Conservation (phyloP, 352 stramenopile genomes). For the Phytophthora cryptogea region DNA sequence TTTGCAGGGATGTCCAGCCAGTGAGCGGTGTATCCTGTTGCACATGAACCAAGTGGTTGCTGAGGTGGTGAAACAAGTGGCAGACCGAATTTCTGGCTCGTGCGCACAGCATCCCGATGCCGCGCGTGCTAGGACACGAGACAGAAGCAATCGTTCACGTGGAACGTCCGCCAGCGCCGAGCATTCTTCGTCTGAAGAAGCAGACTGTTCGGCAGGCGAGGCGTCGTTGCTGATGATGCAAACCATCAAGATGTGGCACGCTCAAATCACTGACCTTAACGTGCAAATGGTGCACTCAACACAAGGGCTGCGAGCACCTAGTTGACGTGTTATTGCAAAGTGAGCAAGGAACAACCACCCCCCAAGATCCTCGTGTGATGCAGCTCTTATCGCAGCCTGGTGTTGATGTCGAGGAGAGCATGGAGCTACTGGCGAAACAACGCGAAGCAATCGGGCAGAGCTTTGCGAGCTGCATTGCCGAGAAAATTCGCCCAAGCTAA, state of each 20-base stretch:
- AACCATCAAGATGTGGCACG: too few relatives aligned
- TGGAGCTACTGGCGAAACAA: not conserved
- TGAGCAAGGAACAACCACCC: not conserved
- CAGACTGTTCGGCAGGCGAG: too few relatives aligned
- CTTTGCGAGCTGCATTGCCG: not conserved
- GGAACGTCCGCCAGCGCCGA: not conserved
- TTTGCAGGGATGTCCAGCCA: not conserved
- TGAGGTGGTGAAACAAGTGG: not conserved
- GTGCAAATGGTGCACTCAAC: not conserved
- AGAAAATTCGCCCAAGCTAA: not conserved
- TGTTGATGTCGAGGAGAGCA: not conserved
- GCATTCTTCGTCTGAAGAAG: not conserved
- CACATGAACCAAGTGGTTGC: not conserved
- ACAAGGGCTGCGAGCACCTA: not conserved
- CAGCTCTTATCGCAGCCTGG: not conserved
- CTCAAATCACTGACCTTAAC: too few relatives aligned
- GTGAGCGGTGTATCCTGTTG: not conserved
- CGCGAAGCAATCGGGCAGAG: not conserved
- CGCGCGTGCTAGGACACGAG: too few relatives aligned
- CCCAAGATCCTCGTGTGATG: not conserved
- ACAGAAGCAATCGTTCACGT: too few relatives aligned
- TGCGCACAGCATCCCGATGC: not conserved
- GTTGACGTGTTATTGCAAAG: not conserved
- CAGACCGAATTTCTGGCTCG: not conserved
- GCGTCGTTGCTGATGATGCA: too few relatives aligned